Percentiles rank a stretch among this genome's conserved stretches.
Evolutionary conservation across 345 rosid genomes (phyloP).

Genomic region (rapeseed (Brassica napus)): DNA sequence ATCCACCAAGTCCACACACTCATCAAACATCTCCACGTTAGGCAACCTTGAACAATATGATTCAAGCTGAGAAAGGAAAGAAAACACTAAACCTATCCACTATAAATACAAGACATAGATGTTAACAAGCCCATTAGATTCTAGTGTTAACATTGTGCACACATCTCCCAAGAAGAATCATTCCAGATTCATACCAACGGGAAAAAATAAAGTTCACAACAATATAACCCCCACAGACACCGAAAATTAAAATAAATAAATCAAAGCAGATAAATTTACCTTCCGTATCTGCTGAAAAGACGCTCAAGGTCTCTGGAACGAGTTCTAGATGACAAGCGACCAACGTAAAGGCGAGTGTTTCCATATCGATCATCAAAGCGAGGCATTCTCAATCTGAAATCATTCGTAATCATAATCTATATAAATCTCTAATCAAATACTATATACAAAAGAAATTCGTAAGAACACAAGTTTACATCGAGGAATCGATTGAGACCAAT

Average conservation of each 20-base stretch:
- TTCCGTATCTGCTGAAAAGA: constrained; percentile 64
- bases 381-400: constrained; percentile 51
- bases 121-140: background rate
- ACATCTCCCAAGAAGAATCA: background rate
- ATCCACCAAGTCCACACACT: too few species aligned
- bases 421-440: background rate
- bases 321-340: constrained; percentile 58
- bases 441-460: background rate
- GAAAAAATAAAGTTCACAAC: too few species aligned
- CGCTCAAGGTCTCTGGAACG: constrained; percentile 61
- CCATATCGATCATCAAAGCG: constrained; percentile 55
- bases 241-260: background rate
- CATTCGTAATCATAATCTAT: background rate
- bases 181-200: background rate
- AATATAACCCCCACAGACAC: background rate
- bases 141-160: background rate
- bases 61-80: too few species aligned
- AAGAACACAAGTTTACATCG: background rate
- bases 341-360: constrained; percentile 63
- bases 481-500: background rate
- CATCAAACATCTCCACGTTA: too few species aligned
- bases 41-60: too few species aligned
- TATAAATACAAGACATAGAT: background rate
- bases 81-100: constrained; percentile 43
- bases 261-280: constrained; percentile 36